phyloP scores from a whole-genome alignment of 768 basidiomycete genomes.

The Phaeolepiota aurea region DNA sequence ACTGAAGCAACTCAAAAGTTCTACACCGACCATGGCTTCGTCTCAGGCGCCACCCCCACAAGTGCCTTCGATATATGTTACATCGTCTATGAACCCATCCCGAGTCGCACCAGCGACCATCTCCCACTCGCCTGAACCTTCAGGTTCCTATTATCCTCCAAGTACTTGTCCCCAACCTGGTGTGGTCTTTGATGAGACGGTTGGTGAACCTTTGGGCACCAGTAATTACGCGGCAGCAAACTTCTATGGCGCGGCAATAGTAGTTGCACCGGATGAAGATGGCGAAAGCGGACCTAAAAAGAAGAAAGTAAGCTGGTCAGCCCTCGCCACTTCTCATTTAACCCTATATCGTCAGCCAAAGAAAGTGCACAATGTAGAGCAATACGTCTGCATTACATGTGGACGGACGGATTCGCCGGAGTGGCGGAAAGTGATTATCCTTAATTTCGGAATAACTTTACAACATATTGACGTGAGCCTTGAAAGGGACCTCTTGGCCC shows the following conservation, averaged over 20 bases:
- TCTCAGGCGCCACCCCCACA: conserved; percentile 14
- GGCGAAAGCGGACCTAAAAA: conserved; percentile 46
- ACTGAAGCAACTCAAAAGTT: conserved; percentile 32
- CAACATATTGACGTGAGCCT: conserved; percentile 4
- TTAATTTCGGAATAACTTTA: conserved; percentile 3
- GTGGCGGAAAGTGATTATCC: conserved; percentile 72
- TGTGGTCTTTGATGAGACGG: no score
- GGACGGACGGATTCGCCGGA: conserved; percentile 95
- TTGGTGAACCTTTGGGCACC: no score
- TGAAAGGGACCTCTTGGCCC: conserved; percentile 83
- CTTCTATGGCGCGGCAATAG: no score
- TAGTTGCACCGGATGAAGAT: conserved; percentile 33
- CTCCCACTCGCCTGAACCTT: no score
- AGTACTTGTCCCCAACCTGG: no score
- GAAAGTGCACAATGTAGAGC: conserved; percentile 45
- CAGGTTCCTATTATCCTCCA: no score
- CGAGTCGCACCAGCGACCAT: conserved; percentile 1
- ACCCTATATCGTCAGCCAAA: conserved; percentile 25
- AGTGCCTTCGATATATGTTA: conserved; percentile 24
- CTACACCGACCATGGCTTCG: conserved; percentile 13
- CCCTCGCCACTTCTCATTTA: background rate
- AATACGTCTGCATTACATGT: conserved; percentile 86
- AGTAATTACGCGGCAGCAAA: no score
- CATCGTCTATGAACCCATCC: conserved; percentile 18
- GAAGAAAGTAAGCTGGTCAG: conserved; percentile 44